These are phyloP conservation scores for Mortierella sp. DNA, from an alignment of 371 early-diverging fungal species.

Conservation along the genomic window DNA sequence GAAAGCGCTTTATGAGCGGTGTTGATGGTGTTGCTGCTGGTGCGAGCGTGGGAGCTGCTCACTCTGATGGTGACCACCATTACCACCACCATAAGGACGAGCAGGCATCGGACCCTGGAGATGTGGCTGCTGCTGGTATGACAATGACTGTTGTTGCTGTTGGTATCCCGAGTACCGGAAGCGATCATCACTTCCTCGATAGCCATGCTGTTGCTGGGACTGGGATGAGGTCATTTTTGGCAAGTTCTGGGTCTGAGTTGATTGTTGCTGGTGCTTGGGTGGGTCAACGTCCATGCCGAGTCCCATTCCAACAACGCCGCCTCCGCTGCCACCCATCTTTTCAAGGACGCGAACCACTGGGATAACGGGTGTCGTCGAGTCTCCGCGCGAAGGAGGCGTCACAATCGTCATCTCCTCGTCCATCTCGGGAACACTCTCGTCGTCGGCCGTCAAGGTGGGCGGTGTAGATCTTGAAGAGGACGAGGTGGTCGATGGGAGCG, in stretches of 20 bases:
- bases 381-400: slow-evolving; percentile 19
- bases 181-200: background rate
- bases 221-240: background rate
- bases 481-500: slow-evolving; percentile 9
- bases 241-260: background rate
- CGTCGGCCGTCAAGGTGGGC: slow-evolving; percentile 33
- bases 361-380: slow-evolving; percentile 2
- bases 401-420: slow-evolving; percentile 27
- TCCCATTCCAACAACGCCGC: slow-evolving; percentile 28
- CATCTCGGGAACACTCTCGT: slow-evolving; percentile 33
- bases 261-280: slow-evolving; percentile 1
- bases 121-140: background rate
- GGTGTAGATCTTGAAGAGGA: slow-evolving; percentile 34
- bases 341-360: background rate
- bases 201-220: background rate
- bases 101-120: slow-evolving; percentile 8
- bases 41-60: background rate
- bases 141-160: background rate
- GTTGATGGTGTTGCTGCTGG: background rate
- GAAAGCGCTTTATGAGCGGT: background rate
- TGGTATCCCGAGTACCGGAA: slow-evolving; percentile 1
- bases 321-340: background rate
- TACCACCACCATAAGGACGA: background rate
- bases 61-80: background rate
- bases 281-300: slow-evolving; percentile 12